These are phyloP conservation scores for Austropuccinia psidii DNA, from an alignment of 1,284 basidiomycete species.

Conservation along the genomic window DNA sequence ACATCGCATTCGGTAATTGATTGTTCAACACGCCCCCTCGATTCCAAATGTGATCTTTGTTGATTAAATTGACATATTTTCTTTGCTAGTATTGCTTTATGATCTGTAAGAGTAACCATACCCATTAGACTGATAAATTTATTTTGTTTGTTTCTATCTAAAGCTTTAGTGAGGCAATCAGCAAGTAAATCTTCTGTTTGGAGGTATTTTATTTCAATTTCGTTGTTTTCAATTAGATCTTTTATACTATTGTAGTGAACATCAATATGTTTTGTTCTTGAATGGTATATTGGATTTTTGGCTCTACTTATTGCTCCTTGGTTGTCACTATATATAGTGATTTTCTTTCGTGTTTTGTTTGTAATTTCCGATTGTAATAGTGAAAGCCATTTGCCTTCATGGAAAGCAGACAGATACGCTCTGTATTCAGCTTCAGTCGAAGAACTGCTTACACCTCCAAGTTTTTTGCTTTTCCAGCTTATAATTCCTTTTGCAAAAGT, in stretches of 20 bases:
- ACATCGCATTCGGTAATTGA: no score
- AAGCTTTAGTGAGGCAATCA: constrained; percentile 23
- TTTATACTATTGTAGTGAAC: constrained; percentile 4
- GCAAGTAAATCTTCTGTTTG: constrained; percentile 8
- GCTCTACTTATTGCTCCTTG: constrained; percentile 2
- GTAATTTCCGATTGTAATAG: neutral
- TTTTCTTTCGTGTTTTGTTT: neutral
- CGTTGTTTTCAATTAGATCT: constrained; percentile 18
- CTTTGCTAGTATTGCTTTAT: no score
- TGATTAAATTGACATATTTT: no score
- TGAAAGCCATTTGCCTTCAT: constrained; percentile 23
- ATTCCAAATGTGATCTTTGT: no score
- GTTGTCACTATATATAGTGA: no score
- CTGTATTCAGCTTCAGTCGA: constrained; percentile 23
- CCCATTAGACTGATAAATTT: no score
- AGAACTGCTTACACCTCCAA: constrained; percentile 11
- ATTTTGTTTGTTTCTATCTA: constrained; percentile 27
- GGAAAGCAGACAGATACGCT: neutral
- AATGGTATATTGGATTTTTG: constrained; percentile 17
- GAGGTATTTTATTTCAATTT: neutral
- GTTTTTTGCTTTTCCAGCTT: constrained; percentile 11
- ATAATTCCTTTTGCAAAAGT: no score
- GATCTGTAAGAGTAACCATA: no score
- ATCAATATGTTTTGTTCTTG: constrained; percentile 9
- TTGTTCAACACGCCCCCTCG: no score